Base-by-base conservation (phyloP, 805 yeast genomes). In the Nakazawaea holstii region DNA sequence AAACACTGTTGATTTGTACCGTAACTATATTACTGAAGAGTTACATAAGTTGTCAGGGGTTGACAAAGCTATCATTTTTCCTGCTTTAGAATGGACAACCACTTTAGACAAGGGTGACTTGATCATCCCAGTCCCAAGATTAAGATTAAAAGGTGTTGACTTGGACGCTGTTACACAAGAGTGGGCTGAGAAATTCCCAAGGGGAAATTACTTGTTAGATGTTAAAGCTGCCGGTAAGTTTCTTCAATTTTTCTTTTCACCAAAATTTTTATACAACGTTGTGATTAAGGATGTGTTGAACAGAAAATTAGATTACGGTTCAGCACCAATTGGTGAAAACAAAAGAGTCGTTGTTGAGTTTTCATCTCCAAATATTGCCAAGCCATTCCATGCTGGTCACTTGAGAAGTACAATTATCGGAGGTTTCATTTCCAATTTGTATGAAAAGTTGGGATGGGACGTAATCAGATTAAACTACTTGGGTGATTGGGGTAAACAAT, bases 401-500 rank as follows among this genome's bases (percentile, higher is more conserved):
- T 79, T 94, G 67, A 84, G 99, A 69, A 87, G 96, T 30, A 94
- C 99, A 39, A 94, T 94, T 61, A 94, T 94, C 64, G 99, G 99
- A 58, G 98, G 98, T 13, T 94, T 90, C 72, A 66, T 94, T 42
- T 70, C 96, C 36, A 92, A 91, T 68, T 74, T 94, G 64, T 87
- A 94, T 64, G 97, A 90, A 69, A 82, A 80, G 56, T 73, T 84
- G 49, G 99, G 98, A 41, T 94, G 92, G 87, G 79, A 88, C n/a
- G 99, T 94, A 39, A 69, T 77, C 55, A 80, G 97, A 70, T 76
- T 92, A 73, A 94, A 94, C 74, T 94, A 94, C 68, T 76, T 94
- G 55, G 99, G 99, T 60, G 99, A 94, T 70, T 94, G 99, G 99
- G 99, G 99, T 49, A 94, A 94, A 70, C 99, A 94, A 73, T 94